Percentiles rank a stretch among this genome's conserved stretches.
Conservation (phyloP, 148 eudicot genomes). For the Euryodendron excelsum region DNA sequence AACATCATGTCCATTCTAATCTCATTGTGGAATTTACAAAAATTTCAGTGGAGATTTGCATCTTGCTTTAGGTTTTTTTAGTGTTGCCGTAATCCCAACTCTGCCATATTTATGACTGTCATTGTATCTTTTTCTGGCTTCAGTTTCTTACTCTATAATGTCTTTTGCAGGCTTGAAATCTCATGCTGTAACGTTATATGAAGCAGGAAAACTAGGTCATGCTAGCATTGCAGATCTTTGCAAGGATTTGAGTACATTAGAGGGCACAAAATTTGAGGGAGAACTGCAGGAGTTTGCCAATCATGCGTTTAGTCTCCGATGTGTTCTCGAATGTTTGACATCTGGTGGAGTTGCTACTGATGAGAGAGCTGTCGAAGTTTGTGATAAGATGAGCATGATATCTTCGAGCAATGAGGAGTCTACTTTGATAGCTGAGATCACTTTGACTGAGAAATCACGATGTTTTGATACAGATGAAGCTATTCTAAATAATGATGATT, state of each 20-base stretch:
- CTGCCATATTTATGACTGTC: slow-evolving; percentile 6
- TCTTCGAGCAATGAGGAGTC: slow-evolving; percentile 37
- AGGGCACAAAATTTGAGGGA: slow-evolving; percentile 94
- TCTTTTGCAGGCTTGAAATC: slow-evolving; percentile 77
- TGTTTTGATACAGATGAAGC: slow-evolving; percentile 15
- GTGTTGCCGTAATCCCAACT: neutral
- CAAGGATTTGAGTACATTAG: slow-evolving; percentile 84
- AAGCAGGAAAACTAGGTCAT: slow-evolving; percentile 96
- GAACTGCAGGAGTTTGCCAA: slow-evolving; percentile 98
- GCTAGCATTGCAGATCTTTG: slow-evolving; percentile 92
- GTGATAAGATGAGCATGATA: slow-evolving; percentile 27
- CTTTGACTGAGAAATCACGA: slow-evolving; percentile 20
- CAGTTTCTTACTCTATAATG: slow-evolving; percentile 11
- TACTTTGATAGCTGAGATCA: slow-evolving; percentile 31
- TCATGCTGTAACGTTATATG: slow-evolving; percentile 95
- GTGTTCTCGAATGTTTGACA: slow-evolving; percentile 82
- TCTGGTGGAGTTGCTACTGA: slow-evolving; percentile 76
- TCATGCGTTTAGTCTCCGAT: slow-evolving; percentile 96
- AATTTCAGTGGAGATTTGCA: neutral
- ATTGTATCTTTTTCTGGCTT: neutral
- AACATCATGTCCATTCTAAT: neutral
- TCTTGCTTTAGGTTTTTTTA: neutral
- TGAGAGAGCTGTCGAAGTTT: slow-evolving; percentile 26
- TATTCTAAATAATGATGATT: slow-evolving; percentile 26
- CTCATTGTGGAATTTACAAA: neutral